Base-by-base conservation (phyloP, 2,329 filamentous ascomycete genomes). In the Diaporthe humulicola region DNA sequence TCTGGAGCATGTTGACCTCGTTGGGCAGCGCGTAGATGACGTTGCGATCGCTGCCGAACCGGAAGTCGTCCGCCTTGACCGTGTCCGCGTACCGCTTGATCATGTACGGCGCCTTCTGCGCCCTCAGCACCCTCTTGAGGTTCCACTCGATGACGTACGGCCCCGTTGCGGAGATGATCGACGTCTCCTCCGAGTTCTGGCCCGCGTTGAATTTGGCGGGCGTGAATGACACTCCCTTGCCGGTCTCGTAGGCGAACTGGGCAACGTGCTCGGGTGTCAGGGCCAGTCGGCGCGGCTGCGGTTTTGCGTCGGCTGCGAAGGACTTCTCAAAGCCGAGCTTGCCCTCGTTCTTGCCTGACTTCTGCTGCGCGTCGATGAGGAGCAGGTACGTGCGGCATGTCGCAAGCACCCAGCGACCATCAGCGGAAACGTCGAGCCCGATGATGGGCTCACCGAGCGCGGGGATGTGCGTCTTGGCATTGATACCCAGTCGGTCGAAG, bases 1-100 rank as follows among this genome's bases (percentile, higher is more conserved):
- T 96, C 60, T 93, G 93, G 17, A 99, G 95, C 96, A 98, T 98
- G 84, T 98, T 97, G 78, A 99, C 97, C 83, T 98, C 96, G 82
- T 99, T 98, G 2, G 97, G 96, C 77, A 99, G 87, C 0, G 97
- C 97, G 48, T 99, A 96, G 80, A 99, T 98, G 80, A 99, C 95
- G 80, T 98, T 98, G 90, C 98, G 98, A 84, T 99, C 97, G 7
- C 93, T 96, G 61, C 96, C 96, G 81, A 95, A 99, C 80, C 97
- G 95, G 91, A 99, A 99, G 83, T 99, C 98, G 83, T 99, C 97
- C 5, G 97, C 97, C 88, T 97, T 98, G 81, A 99, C 95, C 77
- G 98, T 94, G 80, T 99, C 97, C 0, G 92, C 90, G 82, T 99
- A 99, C 22, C 97, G 93, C 88, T 98, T 98, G 88, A 99, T 98